Evolutionary conservation across 1,139 yeast species (phyloP).

Genomic region (Saccharomyces pastorianus): DNA sequence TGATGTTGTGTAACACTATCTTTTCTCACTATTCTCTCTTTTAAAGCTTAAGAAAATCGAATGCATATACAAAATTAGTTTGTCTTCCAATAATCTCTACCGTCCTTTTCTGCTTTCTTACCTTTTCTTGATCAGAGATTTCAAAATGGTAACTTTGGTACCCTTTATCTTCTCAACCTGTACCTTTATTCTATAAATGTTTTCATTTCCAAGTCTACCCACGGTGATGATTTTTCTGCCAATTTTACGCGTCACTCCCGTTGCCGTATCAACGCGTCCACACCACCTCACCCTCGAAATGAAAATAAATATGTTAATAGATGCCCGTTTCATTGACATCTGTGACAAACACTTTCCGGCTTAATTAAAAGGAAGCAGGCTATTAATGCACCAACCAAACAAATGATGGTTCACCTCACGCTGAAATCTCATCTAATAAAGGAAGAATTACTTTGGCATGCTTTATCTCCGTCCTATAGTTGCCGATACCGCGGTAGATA

Average conservation of each 20-base stretch:
- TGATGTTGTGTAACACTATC: neutral
- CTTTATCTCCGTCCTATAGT: neutral
- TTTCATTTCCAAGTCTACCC: neutral
- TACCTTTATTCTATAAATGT: neutral
- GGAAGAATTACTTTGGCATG: neutral
- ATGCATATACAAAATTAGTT: neutral
- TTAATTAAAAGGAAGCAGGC: too few relatives aligned
- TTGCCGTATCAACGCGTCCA: conserved; percentile 1
- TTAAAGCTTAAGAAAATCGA: neutral
- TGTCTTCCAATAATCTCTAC: neutral
- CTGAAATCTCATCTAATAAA: neutral
- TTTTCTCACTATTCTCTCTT: neutral
- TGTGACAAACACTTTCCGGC: neutral
- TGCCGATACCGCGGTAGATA: too few relatives aligned
- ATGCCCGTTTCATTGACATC: neutral
- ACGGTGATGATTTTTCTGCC: neutral
- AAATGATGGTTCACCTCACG: neutral
- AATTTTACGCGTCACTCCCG: conserved; percentile 3
- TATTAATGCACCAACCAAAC: neutral
- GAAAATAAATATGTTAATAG: too few relatives aligned
- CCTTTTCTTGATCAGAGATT: neutral
- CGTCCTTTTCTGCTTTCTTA: neutral
- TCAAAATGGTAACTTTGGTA: neutral
- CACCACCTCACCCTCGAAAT: neutral
- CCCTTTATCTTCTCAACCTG: neutral